These are phyloP conservation scores for Cladophialophora immunda DNA, from an alignment of 2,329 filamentous ascomycete genomes.

Conservation along the genomic window DNA sequence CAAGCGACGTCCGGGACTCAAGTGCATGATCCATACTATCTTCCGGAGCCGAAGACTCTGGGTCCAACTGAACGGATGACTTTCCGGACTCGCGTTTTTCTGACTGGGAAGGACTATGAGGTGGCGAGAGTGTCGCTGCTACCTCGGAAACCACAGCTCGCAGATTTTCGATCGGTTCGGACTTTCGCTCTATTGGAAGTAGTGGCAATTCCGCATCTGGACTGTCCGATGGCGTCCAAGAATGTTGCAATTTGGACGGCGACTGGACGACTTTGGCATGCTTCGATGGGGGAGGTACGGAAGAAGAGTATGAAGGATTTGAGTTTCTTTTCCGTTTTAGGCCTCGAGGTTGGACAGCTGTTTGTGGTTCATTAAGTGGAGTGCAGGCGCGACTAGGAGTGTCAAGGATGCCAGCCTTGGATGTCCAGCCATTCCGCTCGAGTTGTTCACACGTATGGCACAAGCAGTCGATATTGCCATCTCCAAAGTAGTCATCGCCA, in stretches of 20 bases:
- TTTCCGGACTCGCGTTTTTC: slow-evolving; percentile 15
- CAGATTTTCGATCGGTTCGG: slow-evolving; percentile 5
- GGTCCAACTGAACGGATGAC: not conserved
- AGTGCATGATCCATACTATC: not conserved
- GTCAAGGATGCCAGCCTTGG: slow-evolving; percentile 40
- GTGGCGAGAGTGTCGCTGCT: slow-evolving; percentile 35
- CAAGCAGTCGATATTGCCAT: slow-evolving; percentile 92
- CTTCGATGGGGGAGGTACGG: slow-evolving; percentile 26
- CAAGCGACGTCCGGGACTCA: slow-evolving; percentile 4
- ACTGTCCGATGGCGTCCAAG: slow-evolving; percentile 39
- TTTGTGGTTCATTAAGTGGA: slow-evolving; percentile 14
- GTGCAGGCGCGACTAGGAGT: slow-evolving; percentile 31
- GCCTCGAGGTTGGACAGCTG: slow-evolving; percentile 17
- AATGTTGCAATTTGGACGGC: slow-evolving; percentile 43
- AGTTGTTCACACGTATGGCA: slow-evolving; percentile 84
- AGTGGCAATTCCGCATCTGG: slow-evolving; percentile 30
- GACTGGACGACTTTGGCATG: slow-evolving; percentile 33
- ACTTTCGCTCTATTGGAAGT: slow-evolving; percentile 5
- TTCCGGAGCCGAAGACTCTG: not conserved
- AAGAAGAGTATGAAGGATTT: slow-evolving; percentile 25
- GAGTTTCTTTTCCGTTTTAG: slow-evolving; percentile 38
- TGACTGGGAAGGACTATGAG: slow-evolving; percentile 28
- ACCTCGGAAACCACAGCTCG: slow-evolving; percentile 3
- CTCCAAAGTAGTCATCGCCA: slow-evolving; percentile 94
- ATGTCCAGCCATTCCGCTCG: slow-evolving; percentile 83